Evolutionary conservation across 2,329 filamentous ascomycete genomes (phyloP).

Genomic region (Mycosphaerella sp.): DNA sequence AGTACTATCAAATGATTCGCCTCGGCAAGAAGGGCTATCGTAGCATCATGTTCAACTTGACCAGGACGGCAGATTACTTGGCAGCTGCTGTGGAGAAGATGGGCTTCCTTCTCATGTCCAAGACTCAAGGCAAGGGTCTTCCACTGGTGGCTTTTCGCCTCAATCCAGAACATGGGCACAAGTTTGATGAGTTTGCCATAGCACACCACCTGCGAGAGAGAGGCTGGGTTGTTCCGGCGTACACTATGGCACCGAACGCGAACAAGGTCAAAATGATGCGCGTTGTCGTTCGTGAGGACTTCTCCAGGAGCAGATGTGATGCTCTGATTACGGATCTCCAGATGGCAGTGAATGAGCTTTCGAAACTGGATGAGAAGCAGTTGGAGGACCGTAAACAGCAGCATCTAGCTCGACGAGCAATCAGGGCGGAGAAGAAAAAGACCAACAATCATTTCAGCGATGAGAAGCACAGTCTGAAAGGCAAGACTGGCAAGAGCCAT

Average conservation of each 20-base stretch:
- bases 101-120: constrained; percentile 83
- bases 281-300: constrained; percentile 89
- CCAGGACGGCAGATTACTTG: constrained; percentile 82
- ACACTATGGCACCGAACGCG: constrained; percentile 92
- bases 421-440: constrained; percentile 30
- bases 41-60: constrained; percentile 90
- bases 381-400: constrained; percentile 61
- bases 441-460: constrained; percentile 51
- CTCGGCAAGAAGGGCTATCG: constrained; percentile 89
- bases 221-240: constrained; percentile 90
- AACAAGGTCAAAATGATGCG: constrained; percentile 82
- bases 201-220: constrained; percentile 81
- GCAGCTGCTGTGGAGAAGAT: constrained; percentile 63
- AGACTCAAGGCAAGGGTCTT: constrained; percentile 68
- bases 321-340: constrained; percentile 71
- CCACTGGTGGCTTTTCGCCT: constrained; percentile 88
- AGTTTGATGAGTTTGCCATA: constrained; percentile 50
- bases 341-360: constrained; percentile 64
- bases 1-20: constrained; percentile 96
- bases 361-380: constrained; percentile 65
- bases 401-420: constrained; percentile 20
- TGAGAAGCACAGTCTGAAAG: constrained; percentile 82
- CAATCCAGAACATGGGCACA: constrained; percentile 48
- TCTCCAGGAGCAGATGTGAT: constrained; percentile 75
- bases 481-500: constrained; percentile 86